A percentile compares a stretch with the other conserved stretches of the same genome.
Evolutionary conservation across 805 yeast genomes (phyloP).

Genomic region (Brettanomyces anomalus): DNA sequence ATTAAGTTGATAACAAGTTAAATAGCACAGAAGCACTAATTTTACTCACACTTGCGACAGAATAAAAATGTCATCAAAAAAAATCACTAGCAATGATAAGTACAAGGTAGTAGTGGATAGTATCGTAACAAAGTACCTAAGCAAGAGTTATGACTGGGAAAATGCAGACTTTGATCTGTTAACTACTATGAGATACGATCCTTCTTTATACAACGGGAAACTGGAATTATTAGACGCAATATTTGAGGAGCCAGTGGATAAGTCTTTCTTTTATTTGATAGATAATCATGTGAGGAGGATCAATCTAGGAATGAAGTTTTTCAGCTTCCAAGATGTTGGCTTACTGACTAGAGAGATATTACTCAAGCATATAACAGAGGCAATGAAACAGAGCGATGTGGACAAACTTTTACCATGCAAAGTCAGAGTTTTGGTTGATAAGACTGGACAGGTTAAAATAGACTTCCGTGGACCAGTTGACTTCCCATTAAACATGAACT

Average conservation of each 20-base stretch:
- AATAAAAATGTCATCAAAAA: not conserved
- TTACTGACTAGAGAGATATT: slow-evolving; percentile 33
- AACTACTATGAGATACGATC: slow-evolving; percentile 73
- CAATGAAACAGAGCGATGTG: slow-evolving; percentile 18
- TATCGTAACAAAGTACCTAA: not conserved
- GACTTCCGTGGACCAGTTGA: slow-evolving; percentile 18
- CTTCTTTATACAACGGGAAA: slow-evolving; percentile 31
- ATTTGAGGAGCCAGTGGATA: slow-evolving; percentile 16
- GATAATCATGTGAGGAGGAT: slow-evolving; percentile 58
- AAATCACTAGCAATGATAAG: not conserved
- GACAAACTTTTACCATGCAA: slow-evolving; percentile 32
- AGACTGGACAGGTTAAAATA: slow-evolving; percentile 21
- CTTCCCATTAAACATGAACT: not conserved
- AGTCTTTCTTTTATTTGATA: slow-evolving; percentile 47
- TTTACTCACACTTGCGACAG: too few relatives aligned
- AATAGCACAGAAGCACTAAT: too few relatives aligned
- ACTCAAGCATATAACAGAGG: slow-evolving; percentile 30
- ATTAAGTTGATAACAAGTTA: too few relatives aligned
- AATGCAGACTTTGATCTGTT: slow-evolving; percentile 40
- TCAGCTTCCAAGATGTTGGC: slow-evolving; percentile 31
- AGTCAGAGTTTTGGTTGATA: slow-evolving; percentile 36
- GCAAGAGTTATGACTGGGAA: not conserved
- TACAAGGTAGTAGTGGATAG: not conserved
- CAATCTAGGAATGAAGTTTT: slow-evolving; percentile 42
- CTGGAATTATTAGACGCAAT: slow-evolving; percentile 17